These are phyloP conservation scores for Phytopythium ostracodes DNA, from an alignment of 352 stramenopile genomes.

Conservation along the genomic window DNA sequence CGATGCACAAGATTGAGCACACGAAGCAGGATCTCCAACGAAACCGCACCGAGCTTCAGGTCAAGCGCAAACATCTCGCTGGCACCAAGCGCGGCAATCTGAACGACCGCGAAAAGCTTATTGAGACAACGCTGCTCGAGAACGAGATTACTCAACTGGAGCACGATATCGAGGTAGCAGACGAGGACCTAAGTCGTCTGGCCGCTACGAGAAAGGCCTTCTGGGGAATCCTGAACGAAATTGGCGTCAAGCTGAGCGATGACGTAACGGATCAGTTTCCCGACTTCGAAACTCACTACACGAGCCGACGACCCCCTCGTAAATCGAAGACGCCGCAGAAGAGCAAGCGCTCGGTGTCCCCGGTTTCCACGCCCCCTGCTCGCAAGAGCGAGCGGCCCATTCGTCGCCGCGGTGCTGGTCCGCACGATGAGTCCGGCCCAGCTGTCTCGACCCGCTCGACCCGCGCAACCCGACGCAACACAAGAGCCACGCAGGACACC, in stretches of 20 bases:
- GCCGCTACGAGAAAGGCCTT: conserved; percentile 50
- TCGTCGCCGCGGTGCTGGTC: conserved; percentile 11
- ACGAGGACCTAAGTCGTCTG: conserved; percentile 36
- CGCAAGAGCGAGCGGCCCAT: conserved; percentile 15
- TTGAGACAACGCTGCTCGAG: conserved; percentile 39
- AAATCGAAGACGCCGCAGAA: conserved; percentile 24
- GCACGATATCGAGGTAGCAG: conserved; percentile 43
- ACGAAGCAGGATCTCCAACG: conserved; percentile 41
- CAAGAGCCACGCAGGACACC: neutral
- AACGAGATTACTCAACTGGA: conserved; percentile 64
- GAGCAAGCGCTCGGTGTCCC: conserved; percentile 6
- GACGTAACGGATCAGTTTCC: conserved; percentile 54
- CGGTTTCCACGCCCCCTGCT: conserved; percentile 9
- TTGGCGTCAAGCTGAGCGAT: conserved; percentile 48
- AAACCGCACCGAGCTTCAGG: conserved; percentile 42
- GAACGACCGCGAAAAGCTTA: conserved; percentile 29
- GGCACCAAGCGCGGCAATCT: conserved; percentile 13
- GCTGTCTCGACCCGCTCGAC: neutral
- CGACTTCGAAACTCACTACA: conserved; percentile 44
- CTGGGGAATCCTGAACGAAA: conserved; percentile 63
- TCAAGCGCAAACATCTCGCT: conserved; percentile 8
- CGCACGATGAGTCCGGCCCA: conserved; percentile 7
- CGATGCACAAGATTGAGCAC: conserved; percentile 72
- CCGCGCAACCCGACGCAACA: conserved; percentile 1
- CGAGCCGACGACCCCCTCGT: conserved; percentile 25